phyloP scores from a whole-genome alignment of 805 yeast species.

The Nakazawaea wickerhamii region DNA sequence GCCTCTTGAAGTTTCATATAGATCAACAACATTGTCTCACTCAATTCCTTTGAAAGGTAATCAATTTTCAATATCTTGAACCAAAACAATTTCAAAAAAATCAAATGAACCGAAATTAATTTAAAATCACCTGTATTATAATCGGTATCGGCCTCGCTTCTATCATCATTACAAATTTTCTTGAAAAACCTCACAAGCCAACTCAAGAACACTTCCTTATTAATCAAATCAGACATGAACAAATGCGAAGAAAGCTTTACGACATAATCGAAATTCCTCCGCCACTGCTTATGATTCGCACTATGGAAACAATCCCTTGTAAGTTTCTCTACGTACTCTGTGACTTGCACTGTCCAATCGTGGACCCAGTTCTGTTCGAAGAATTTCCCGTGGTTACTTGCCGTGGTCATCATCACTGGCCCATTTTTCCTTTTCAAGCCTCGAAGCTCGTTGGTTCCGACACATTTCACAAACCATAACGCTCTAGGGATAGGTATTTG shows the following conservation, averaged over 20 bases:
- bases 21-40: conserved; percentile 52
- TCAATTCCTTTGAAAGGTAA: conserved; percentile 56
- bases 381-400: conserved; percentile 3
- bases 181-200: conserved; percentile 56
- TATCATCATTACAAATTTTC: conserved; percentile 12
- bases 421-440: conserved; percentile 46
- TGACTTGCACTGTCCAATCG: conserved; percentile 88
- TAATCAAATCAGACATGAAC: conserved; percentile 64
- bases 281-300: conserved; percentile 32
- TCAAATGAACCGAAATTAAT: conserved; percentile 28
- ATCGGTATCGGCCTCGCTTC: background rate
- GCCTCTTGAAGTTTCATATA: conserved; percentile 26
- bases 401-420: background rate
- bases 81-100: conserved; percentile 69
- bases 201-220: conserved; percentile 52
- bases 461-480: conserved; percentile 86
- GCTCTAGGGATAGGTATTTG: conserved; percentile 77
- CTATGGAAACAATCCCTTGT: conserved; percentile 35
- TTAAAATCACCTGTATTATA: conserved; percentile 19
- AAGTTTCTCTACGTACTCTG: conserved; percentile 49
- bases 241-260: conserved; percentile 57
- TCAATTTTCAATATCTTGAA: conserved; percentile 51
- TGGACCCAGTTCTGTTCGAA: conserved; percentile 48
- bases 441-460: conserved; percentile 71
- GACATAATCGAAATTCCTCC: conserved; percentile 51